These are phyloP conservation scores for Blastocystis sp. DNA, from an alignment of 352 stramenopile genomes.

Conservation along the genomic window DNA sequence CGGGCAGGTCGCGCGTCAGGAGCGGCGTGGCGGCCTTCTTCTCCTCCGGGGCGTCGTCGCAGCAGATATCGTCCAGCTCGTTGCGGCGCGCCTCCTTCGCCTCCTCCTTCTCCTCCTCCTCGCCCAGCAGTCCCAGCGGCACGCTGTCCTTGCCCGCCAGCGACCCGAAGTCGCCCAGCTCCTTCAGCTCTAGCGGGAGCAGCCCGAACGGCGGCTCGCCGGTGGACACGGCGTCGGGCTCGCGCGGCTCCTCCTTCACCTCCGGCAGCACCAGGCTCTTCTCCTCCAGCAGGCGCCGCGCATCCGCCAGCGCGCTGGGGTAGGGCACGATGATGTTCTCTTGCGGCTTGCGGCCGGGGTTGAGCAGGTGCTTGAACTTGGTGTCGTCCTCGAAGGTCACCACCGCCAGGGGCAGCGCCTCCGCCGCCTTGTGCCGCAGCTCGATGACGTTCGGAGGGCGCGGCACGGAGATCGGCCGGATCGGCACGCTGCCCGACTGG, in stretches of 20 bases:
- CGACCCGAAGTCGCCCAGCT: not conserved
- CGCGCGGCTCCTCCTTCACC: conserved; percentile 22
- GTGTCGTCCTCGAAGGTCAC: conserved; percentile 15
- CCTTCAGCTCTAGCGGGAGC: not conserved
- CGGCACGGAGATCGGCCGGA: not conserved
- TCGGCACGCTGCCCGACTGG: not conserved
- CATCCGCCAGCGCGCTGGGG: not conserved
- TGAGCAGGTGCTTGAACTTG: conserved; percentile 46
- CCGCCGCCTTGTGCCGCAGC: conserved; percentile 15
- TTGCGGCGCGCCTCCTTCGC: not conserved
- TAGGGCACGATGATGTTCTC: conserved; percentile 48
- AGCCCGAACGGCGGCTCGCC: not conserved
- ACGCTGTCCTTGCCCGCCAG: not conserved
- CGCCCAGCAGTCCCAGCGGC: not conserved
- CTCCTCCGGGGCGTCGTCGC: not conserved
- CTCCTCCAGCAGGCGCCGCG: conserved; percentile 20
- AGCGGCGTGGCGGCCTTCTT: not conserved
- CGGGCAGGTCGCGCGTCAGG: not conserved
- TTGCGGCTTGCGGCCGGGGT: not conserved
- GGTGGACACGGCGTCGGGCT: not conserved
- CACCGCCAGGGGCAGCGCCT: not conserved
- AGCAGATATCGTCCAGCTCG: not conserved
- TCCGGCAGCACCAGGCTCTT: not conserved
- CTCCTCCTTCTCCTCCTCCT: not conserved
- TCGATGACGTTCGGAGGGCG: not conserved